Evolutionary conservation across 2,329 filamentous ascomycete species (phyloP), one percentile per base, ranked within the genome.

Genomic region (Whalleya microplaca): DNA sequence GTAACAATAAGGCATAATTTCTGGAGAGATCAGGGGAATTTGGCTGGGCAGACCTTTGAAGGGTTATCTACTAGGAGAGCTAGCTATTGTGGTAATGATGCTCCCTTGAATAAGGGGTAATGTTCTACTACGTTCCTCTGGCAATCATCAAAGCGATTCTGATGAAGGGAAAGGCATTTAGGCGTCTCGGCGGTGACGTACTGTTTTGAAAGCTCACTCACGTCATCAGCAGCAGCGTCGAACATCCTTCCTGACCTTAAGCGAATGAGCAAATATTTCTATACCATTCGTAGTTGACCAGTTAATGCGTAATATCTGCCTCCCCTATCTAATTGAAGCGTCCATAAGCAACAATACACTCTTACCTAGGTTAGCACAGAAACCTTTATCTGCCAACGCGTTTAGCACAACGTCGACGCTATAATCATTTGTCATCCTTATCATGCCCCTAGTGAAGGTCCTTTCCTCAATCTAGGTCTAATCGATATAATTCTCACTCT

Each of bases 281-380:
- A 63, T 66, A 2, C 67, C 67, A 45, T 58, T 46, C 8, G 57
- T 62, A 1, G 49, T 63, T 65, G 69, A 68, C 67, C 67, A 68
- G 23, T 51, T 54, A 20, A 67, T 21, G 71, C 69, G 14, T 59
- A 43, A 75, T 72, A 51, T 75, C 72, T 2, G 65, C 63, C 43
- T 70, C 69, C n/a, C 72, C 72, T 21, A 76, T 69, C 48, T 76
- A 74, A 0, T 76, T 55, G n/a, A 60, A 57, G 0, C 57, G 51
- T 1, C 57, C 54, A 21, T 44, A 57, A 1, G 57, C 44, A 5
- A 50, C 57, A 0, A 60, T 4, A 4, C 54, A 60, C 8, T 60
- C 51, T 41, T 41, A 48, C 1, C n/a, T n/a, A n/a, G 32, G 47
- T 2, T 53, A 53, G 2, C n/a, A 18, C 20, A 56, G 23, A n/a